Conservation (phyloP, 1,284 basidiomycete genomes). For the Prillingera fragicola region DNA sequence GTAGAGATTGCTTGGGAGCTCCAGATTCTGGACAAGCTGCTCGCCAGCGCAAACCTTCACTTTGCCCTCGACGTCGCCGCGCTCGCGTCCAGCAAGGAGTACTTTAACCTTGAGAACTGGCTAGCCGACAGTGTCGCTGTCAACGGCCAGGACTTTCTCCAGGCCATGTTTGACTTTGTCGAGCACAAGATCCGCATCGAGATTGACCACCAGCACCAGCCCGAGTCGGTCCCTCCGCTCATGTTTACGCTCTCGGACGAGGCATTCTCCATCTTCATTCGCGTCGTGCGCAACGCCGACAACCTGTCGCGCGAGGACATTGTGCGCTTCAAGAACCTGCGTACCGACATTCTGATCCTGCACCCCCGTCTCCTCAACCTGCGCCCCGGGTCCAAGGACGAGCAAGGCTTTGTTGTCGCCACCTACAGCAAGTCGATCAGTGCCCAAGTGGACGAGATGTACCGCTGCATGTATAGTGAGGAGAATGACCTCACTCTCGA, state of each 20-base stretch:
- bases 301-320: slow-evolving; percentile 63
- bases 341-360: slow-evolving; percentile 89
- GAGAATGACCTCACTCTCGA: slow-evolving; percentile 76
- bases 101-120: slow-evolving; percentile 95
- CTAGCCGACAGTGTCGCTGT: slow-evolving; percentile 75
- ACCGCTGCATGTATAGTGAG: slow-evolving; percentile 97
- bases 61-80: slow-evolving; percentile 91
- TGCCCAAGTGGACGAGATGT: slow-evolving; percentile 87
- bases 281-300: slow-evolving; percentile 62
- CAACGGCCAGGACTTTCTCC: slow-evolving; percentile 79
- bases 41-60: slow-evolving; percentile 78
- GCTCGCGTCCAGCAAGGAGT: slow-evolving; percentile 84
- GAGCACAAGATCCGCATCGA: slow-evolving; percentile 88
- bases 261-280: slow-evolving; percentile 85
- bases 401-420: slow-evolving; percentile 87
- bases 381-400: slow-evolving; percentile 77
- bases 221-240: slow-evolving; percentile 61
- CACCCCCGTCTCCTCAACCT: slow-evolving; percentile 96
- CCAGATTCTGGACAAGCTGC: slow-evolving; percentile 80
- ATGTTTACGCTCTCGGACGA: slow-evolving; percentile 48
- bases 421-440: slow-evolving; percentile 85
- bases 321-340: slow-evolving; percentile 83
- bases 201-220: slow-evolving; percentile 57
- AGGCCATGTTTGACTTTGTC: slow-evolving; percentile 78
- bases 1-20: slow-evolving; percentile 93